Percentiles rank a stretch among this genome's conserved stretches.
Conservation (phyloP, 73 alveolate species). For the Paramecium primaurelia region DNA sequence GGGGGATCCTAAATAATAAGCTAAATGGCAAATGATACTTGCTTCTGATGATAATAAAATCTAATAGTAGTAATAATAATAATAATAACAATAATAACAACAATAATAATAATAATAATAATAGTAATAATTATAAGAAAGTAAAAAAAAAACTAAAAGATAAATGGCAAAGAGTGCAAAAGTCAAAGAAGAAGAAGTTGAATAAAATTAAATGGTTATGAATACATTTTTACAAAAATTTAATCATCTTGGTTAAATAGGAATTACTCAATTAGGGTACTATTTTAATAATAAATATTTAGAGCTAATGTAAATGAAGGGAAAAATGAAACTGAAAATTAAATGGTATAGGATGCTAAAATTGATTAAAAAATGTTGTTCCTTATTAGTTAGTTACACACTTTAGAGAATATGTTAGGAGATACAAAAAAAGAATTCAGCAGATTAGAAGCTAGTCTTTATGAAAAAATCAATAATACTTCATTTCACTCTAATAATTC, state of each 20-base stretch:
- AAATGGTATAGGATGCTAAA: slow-evolving; percentile 27
- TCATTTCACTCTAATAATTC: slow-evolving; percentile 25
- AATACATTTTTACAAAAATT: neutral
- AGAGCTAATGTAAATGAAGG: slow-evolving; percentile 24
- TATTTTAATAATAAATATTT: neutral
- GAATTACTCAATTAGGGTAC: slow-evolving; percentile 13
- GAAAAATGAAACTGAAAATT: neutral
- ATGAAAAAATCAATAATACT: slow-evolving; percentile 43
- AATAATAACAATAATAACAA: neutral
- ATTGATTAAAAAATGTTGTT: slow-evolving; percentile 45
- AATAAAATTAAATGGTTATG: neutral
- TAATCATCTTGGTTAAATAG: neutral
- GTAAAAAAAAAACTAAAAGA: slow-evolving; percentile 6
- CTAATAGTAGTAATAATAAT: neutral
- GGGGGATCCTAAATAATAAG: neutral
- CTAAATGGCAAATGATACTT: slow-evolving; percentile 18
- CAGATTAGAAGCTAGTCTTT: slow-evolving; percentile 29
- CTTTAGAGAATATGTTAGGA: slow-evolving; percentile 37
- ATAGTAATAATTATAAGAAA: neutral
- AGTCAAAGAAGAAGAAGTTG: slow-evolving; percentile 27
- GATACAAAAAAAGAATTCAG: slow-evolving; percentile 49
- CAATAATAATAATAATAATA: neutral
- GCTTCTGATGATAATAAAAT: neutral
- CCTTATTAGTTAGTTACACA: slow-evolving; percentile 28
- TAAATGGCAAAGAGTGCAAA: neutral